Evolutionary conservation across 2,329 filamentous ascomycete species (phyloP).

Genomic region (Pleomassaria siparia): DNA sequence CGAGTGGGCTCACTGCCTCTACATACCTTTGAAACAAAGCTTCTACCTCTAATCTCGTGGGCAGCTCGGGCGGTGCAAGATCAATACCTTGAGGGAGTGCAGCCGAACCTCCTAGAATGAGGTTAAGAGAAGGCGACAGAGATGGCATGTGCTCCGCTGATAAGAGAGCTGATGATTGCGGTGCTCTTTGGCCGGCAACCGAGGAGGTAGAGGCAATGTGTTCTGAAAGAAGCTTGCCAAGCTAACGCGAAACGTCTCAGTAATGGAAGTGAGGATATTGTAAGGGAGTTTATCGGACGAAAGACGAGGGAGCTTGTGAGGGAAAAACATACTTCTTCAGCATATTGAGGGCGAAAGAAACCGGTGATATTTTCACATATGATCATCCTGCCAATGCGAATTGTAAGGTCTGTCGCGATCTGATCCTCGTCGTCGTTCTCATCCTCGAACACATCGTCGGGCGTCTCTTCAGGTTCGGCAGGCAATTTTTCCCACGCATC

Average conservation of each 20-base stretch:
- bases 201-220: slow-evolving; percentile 32
- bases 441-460: slow-evolving; percentile 42
- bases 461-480: slow-evolving; percentile 39
- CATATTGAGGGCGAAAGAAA: slow-evolving; percentile 43
- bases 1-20: slow-evolving; percentile 40
- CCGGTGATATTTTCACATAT: slow-evolving; percentile 44
- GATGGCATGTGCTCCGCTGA: slow-evolving; percentile 43
- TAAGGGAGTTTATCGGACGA: slow-evolving; percentile 5
- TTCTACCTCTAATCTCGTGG: slow-evolving; percentile 40
- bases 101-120: slow-evolving; percentile 36
- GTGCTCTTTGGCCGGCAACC: slow-evolving; percentile 37
- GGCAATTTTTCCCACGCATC: slow-evolving; percentile 41
- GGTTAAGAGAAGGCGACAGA: slow-evolving; percentile 37
- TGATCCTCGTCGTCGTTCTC: slow-evolving; percentile 43
- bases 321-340: slow-evolving; percentile 40
- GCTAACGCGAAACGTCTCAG: slow-evolving; percentile 31
- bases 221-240: slow-evolving; percentile 42
- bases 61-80: slow-evolving; percentile 33
- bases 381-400: slow-evolving; percentile 43
- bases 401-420: slow-evolving; percentile 41
- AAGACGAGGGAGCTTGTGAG: slow-evolving; percentile 11
- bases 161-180: slow-evolving; percentile 37
- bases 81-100: slow-evolving; percentile 30
- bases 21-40: slow-evolving; percentile 37
- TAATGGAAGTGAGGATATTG: slow-evolving; percentile 15